Evolutionary conservation across 2,329 filamentous ascomycete genomes (phyloP).

Genomic region (Fusarium sp.): DNA sequence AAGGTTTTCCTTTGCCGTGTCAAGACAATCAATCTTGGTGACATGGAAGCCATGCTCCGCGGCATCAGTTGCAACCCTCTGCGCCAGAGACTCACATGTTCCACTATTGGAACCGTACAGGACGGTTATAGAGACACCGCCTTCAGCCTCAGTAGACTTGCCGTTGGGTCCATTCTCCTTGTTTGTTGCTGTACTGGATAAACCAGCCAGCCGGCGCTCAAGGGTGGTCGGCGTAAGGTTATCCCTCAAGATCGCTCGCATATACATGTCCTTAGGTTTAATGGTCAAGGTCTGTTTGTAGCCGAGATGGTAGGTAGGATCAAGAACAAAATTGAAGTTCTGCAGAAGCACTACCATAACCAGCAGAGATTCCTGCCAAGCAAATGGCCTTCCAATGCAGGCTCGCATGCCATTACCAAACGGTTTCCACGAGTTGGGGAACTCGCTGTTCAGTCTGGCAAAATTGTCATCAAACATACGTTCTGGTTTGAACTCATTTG

Average conservation of each 20-base stretch:
- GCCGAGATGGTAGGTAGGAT: conserved; percentile 58
- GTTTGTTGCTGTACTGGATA: background rate
- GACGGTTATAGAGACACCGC: no score
- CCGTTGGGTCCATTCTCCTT: no score
- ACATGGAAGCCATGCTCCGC: conserved; percentile 66
- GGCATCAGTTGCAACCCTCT: conserved; percentile 69
- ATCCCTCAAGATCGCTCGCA: conserved; percentile 68
- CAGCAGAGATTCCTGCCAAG: no score
- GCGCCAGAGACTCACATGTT: conserved; percentile 79
- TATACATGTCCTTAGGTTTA: conserved; percentile 73
- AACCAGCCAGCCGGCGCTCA: conserved; percentile 57
- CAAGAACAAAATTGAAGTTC: no score
- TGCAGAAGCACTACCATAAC: conserved; percentile 47
- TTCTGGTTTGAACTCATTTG: no score
- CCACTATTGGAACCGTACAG: conserved; percentile 75
- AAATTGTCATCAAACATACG: no score
- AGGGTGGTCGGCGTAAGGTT: conserved; percentile 60
- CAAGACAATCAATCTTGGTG: no score
- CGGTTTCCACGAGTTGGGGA: no score
- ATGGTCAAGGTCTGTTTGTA: conserved; percentile 70
- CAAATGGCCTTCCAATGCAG: no score
- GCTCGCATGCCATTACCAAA: no score
- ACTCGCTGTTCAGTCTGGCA: no score
- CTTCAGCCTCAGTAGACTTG: no score
- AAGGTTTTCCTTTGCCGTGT: conserved; percentile 51